Conservation (phyloP, 257 asterid genomes). For the Paulownia fortunei region DNA sequence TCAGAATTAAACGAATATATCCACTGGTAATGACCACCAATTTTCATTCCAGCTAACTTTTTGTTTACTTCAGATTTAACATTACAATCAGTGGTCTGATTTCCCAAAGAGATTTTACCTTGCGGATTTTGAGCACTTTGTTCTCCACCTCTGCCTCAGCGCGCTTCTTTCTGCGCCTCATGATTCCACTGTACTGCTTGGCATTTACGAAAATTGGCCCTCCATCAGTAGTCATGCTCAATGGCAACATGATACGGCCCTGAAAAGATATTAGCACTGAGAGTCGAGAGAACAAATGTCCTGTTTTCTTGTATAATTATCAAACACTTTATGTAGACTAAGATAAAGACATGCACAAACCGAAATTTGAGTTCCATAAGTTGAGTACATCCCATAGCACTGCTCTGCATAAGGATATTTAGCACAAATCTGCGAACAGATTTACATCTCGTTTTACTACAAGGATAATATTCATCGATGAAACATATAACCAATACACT, state of each 20-base stretch:
- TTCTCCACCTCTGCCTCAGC: conserved; percentile 62
- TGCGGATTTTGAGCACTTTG: conserved; percentile 51
- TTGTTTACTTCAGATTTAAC: too few relatives aligned
- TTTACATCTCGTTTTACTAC: neutral
- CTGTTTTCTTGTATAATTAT: too few relatives aligned
- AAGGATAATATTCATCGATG: neutral
- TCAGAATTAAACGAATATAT: too few relatives aligned
- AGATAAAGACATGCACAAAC: conserved; percentile 32
- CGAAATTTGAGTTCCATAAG: conserved; percentile 53
- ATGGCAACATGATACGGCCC: conserved; percentile 85
- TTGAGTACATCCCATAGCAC: conserved; percentile 50
- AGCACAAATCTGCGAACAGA: conserved; percentile 50
- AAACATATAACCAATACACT: neutral
- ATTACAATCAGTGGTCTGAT: too few relatives aligned
- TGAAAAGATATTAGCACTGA: conserved; percentile 9
- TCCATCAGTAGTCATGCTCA: conserved; percentile 58
- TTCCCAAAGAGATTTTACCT: conserved; percentile 39
- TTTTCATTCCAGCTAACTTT: too few relatives aligned
- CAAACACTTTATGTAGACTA: neutral
- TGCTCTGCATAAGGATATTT: conserved; percentile 65
- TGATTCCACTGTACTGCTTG: conserved; percentile 80
- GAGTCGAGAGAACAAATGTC: neutral
- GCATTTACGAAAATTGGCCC: conserved; percentile 75
- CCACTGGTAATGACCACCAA: too few relatives aligned
- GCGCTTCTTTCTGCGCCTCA: conserved; percentile 78